Percentiles rank a stretch among this genome's conserved stretches.
Evolutionary conservation across 257 asterid species (phyloP).

Genomic region (Jaltomata sinuosa): DNA sequence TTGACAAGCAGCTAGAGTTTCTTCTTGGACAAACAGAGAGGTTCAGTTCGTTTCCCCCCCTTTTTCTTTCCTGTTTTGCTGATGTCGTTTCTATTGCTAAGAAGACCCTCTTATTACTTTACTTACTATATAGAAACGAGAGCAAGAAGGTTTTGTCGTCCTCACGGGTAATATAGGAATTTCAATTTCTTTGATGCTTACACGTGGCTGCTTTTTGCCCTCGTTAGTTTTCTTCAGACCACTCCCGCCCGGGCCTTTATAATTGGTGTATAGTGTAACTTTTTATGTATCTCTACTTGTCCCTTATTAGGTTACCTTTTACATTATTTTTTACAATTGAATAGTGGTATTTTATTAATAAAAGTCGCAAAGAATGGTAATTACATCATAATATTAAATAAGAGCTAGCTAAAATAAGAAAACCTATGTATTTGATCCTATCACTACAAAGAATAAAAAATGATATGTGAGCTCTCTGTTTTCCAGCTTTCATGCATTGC

Average conservation of each 20-base stretch:
- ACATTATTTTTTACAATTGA: neutral
- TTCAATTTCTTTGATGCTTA: neutral
- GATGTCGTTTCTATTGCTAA: neutral
- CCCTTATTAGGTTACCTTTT: neutral
- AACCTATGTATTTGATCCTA: too few species aligned
- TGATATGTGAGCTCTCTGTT: too few species aligned
- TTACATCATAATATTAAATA: too few species aligned
- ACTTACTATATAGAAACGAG: neutral
- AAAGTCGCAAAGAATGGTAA: too few species aligned
- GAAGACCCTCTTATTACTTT: neutral
- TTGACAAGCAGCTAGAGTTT: constrained; percentile 93
- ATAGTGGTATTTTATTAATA: too few species aligned
- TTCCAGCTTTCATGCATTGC: too few species aligned
- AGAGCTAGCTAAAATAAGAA: too few species aligned
- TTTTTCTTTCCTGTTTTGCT: neutral
- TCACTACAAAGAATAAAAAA: too few species aligned
- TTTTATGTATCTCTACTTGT: too few species aligned
- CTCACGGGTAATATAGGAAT: neutral
- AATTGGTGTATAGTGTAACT: neutral
- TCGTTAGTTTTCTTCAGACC: neutral
- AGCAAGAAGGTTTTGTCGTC: neutral
- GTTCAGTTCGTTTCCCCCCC: constrained; percentile 13
- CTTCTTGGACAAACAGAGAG: constrained; percentile 99
- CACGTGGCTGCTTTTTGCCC: neutral
- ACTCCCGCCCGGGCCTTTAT: neutral